These are phyloP conservation scores for Haplographium delicatum DNA, from an alignment of 495 filamentous ascomycete species.

Conservation along the genomic window DNA sequence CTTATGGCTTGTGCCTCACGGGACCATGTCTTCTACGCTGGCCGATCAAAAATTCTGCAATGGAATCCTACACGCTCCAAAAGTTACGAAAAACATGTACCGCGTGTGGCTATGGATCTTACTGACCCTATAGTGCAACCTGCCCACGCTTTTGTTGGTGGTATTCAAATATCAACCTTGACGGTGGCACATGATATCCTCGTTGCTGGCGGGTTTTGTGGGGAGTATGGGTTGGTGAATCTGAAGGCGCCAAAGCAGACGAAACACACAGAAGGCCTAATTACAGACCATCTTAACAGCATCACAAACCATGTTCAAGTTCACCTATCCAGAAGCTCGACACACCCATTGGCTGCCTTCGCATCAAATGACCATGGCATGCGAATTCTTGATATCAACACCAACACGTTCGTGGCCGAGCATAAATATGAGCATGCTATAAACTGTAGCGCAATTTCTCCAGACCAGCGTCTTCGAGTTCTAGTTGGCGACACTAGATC, in stretches of 20 bases:
- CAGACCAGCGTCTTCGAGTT: constrained; percentile 72
- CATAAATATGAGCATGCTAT: constrained; percentile 61
- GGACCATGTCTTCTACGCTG: constrained; percentile 73
- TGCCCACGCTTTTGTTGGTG: constrained; percentile 18
- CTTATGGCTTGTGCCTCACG: constrained; percentile 67
- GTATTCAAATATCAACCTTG: constrained; percentile 63
- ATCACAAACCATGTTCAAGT: constrained; percentile 88
- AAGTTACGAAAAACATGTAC: constrained; percentile 26
- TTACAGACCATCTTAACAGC: constrained; percentile 62
- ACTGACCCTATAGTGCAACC: constrained; percentile 41
- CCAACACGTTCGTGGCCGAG: constrained; percentile 57
- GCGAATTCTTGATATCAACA: constrained; percentile 67
- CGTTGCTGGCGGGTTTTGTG: constrained; percentile 74
- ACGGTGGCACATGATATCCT: constrained; percentile 61
- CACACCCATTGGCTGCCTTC: constrained; percentile 65
- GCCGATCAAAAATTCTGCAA: constrained; percentile 49
- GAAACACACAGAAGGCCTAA: constrained; percentile 52
- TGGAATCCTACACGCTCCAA: constrained; percentile 45
- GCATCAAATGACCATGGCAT: constrained; percentile 78
- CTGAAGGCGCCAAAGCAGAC: constrained; percentile 43
- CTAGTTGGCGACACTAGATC: constrained; percentile 55
- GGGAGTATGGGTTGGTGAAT: constrained; percentile 67
- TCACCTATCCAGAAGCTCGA: constrained; percentile 52
- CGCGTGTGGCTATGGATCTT: constrained; percentile 56
- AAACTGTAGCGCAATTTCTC: constrained; percentile 80